Conservation (phyloP, 2,329 filamentous ascomycete genomes). For the Fonsecaea pugnacius region DNA sequence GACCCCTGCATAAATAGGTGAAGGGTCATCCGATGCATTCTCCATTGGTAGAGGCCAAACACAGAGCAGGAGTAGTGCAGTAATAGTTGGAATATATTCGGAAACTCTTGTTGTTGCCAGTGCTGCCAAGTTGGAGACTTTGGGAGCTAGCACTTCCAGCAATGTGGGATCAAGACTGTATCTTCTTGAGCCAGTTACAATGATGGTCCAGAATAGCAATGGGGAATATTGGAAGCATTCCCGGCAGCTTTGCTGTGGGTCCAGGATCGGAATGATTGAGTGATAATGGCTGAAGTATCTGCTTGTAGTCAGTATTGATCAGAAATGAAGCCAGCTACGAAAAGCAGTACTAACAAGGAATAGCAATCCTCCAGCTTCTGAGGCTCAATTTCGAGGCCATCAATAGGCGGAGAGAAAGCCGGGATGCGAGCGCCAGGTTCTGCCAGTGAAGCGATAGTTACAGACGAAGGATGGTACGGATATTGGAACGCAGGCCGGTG, state of each 20-base stretch:
- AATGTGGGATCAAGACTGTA: constrained; percentile 18
- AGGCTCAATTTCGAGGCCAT: constrained; percentile 7
- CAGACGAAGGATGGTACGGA: not conserved
- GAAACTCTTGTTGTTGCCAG: not conserved
- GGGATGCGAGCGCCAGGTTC: not conserved
- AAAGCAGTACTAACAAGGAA: not conserved
- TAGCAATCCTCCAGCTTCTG: constrained; percentile 15
- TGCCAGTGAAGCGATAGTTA: not conserved
- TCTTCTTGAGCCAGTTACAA: constrained; percentile 21
- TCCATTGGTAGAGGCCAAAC: constrained; percentile 23
- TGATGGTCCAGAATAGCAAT: constrained; percentile 17
- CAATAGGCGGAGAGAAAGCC: not conserved
- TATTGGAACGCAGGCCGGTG: not conserved
- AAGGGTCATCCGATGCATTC: constrained; percentile 13
- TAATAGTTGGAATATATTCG: constrained; percentile 19
- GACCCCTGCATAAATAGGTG: constrained; percentile 16
- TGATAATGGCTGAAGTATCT: constrained; percentile 24
- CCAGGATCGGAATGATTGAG: constrained; percentile 13
- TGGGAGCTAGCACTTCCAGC: constrained; percentile 1
- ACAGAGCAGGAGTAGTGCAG: constrained; percentile 20
- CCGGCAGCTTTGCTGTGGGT: not conserved
- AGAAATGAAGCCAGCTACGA: not conserved
- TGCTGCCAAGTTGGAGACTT: constrained; percentile 8
- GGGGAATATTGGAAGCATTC: constrained; percentile 9
- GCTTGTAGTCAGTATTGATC: not conserved